Conservation (phyloP, 257 asterid genomes). For the Mitragyna speciosa region DNA sequence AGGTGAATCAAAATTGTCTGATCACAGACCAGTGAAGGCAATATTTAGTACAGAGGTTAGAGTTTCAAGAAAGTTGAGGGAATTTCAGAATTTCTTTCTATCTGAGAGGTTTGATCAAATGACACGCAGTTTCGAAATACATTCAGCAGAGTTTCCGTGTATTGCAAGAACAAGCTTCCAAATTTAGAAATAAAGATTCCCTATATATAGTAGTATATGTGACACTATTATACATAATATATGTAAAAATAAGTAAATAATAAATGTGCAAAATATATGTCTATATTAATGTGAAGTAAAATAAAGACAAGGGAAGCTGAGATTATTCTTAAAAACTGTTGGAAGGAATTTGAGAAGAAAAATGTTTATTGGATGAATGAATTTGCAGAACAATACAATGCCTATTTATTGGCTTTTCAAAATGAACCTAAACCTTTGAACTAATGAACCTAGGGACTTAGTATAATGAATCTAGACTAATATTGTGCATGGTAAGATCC, state of each 20-base stretch:
- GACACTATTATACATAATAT: not conserved
- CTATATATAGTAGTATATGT: not conserved
- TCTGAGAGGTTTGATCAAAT: constrained; percentile 45
- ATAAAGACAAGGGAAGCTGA: too few species aligned
- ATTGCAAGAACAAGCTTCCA: constrained; percentile 23
- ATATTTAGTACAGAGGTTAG: constrained; percentile 43
- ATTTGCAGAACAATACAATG: too few species aligned
- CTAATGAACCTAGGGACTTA: too few species aligned
- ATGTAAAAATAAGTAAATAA: not conserved
- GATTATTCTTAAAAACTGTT: too few species aligned
- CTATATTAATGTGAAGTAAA: not conserved
- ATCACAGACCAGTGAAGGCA: constrained; percentile 63
- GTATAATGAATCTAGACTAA: too few species aligned
- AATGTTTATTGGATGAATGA: too few species aligned
- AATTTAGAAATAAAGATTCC: not conserved
- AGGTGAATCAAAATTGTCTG: constrained; percentile 60
- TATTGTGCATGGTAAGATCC: too few species aligned
- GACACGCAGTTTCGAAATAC: constrained; percentile 22
- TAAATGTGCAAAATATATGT: too few species aligned
- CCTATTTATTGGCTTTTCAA: too few species aligned
- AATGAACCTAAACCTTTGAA: too few species aligned
- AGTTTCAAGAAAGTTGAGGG: constrained; percentile 33
- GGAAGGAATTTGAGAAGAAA: not conserved
- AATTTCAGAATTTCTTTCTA: constrained; percentile 39
- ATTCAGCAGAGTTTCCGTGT: constrained; percentile 21